Percentiles rank a stretch among this genome's conserved stretches.
These are phyloP conservation scores for Danielia oregonensis DNA, from an alignment of 805 yeast genomes.

Conservation along the genomic window DNA sequence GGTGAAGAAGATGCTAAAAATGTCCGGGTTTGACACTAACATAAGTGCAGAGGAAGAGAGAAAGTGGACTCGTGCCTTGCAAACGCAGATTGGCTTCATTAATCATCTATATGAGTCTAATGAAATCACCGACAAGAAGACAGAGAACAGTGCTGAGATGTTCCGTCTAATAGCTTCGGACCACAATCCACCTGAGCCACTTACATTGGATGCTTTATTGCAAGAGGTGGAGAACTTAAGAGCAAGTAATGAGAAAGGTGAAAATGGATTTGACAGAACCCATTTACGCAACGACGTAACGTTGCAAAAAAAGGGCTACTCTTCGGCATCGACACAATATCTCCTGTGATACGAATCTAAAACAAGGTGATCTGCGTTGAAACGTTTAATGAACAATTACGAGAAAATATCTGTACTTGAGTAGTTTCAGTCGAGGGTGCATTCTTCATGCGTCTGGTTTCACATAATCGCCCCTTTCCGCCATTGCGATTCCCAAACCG, in stretches of 20 bases:
- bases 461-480: too few relatives aligned
- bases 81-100: constrained; percentile 49
- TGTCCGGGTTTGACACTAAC: constrained; percentile 46
- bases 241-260: constrained; percentile 1
- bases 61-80: constrained; percentile 31
- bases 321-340: too few relatives aligned
- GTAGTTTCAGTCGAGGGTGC: too few relatives aligned
- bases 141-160: constrained; percentile 15
- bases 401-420: too few relatives aligned
- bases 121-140: constrained; percentile 8
- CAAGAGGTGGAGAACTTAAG: constrained; percentile 7
- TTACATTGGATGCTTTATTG: constrained; percentile 18
- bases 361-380: too few relatives aligned
- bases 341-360: too few relatives aligned
- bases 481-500: too few relatives aligned
- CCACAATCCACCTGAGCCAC: constrained; percentile 22
- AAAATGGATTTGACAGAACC: constrained; percentile 2
- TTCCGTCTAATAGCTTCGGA: constrained; percentile 36
- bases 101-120: constrained; percentile 29
- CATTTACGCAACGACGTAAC: not conserved
- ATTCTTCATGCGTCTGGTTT: too few relatives aligned
- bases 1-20: constrained; percentile 33
- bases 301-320: too few relatives aligned
- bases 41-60: constrained; percentile 23
- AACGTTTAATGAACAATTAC: too few relatives aligned